Evolutionary conservation across 2,329 filamentous ascomycete species (phyloP).

Genomic region (Colletotrichum siamense): DNA sequence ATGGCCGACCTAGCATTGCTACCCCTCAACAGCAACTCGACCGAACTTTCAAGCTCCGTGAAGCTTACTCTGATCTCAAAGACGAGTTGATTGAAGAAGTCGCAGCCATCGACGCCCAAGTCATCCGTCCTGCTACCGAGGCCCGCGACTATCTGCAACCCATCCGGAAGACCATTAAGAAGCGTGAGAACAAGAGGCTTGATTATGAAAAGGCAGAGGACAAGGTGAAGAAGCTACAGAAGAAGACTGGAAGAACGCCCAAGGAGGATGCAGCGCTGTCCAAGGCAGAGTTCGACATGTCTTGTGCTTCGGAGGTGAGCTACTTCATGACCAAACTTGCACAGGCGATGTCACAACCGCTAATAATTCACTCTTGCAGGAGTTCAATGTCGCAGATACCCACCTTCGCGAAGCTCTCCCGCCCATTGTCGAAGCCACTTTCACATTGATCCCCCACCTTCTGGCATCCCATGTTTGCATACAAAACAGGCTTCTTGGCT

Average conservation of each 20-base stretch:
- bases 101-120: slow-evolving; percentile 69
- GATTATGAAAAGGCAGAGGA: slow-evolving; percentile 82
- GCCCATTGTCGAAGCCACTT: slow-evolving; percentile 71
- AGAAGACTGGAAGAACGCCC: slow-evolving; percentile 72
- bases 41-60: slow-evolving; percentile 68
- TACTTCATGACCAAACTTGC: not conserved
- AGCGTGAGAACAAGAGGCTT: slow-evolving; percentile 79
- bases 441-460: slow-evolving; percentile 76
- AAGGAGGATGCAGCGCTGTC: slow-evolving; percentile 75
- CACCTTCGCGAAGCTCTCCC: slow-evolving; percentile 76
- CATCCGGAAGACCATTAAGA: slow-evolving; percentile 84
- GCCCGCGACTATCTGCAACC: slow-evolving; percentile 73
- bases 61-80: slow-evolving; percentile 73
- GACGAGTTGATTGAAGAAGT: slow-evolving; percentile 76
- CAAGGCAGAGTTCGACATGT: slow-evolving; percentile 75
- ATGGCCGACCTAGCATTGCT: slow-evolving; percentile 57
- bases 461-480: slow-evolving; percentile 74
- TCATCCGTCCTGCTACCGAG: slow-evolving; percentile 73
- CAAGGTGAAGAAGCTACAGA: slow-evolving; percentile 70
- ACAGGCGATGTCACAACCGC: not conserved
- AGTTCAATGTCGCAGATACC: slow-evolving; percentile 78
- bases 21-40: slow-evolving; percentile 69
- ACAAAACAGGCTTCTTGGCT: slow-evolving; percentile 77
- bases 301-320: slow-evolving; percentile 66
- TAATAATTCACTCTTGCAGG: slow-evolving; percentile 42